Evolutionary conservation across 257 asterid genomes (phyloP).

Genomic region (Solanum infundibuliforme): DNA sequence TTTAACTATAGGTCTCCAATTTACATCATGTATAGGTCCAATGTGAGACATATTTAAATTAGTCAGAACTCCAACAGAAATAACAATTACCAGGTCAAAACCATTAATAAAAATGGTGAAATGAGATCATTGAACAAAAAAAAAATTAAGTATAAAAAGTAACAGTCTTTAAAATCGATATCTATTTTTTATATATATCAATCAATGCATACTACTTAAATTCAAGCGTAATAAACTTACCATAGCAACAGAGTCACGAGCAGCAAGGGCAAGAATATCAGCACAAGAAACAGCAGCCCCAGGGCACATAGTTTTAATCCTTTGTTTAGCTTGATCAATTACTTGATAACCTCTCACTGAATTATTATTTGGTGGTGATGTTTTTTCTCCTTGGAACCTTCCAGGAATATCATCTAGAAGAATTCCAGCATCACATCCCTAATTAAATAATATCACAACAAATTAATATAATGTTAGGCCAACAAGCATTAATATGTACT

Average conservation of each 20-base stretch:
- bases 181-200: not conserved
- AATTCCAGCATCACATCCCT: conserved; percentile 9
- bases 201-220: not conserved
- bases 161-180: not conserved
- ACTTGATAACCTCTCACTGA: conserved; percentile 2
- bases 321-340: conserved; percentile 4
- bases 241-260: not conserved
- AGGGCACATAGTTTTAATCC: not conserved
- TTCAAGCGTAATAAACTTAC: not conserved
- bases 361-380: conserved; percentile 1
- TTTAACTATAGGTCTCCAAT: no score
- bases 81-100: not conserved
- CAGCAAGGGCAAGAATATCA: conserved; percentile 1
- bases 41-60: not conserved
- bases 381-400: conserved; percentile 1
- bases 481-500: not conserved
- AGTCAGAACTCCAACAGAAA: not conserved
- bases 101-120: not conserved
- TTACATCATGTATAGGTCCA: no score
- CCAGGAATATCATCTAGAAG: conserved; percentile 1
- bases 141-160: not conserved
- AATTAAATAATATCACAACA: not conserved
- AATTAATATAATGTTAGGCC: not conserved
- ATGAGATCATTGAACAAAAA: not conserved
- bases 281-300: conserved; percentile 1